Evolutionary conservation across 2,329 filamentous ascomycete genomes (phyloP), one percentile per base, ranked within the genome.

Genomic region (Trichoderma guizhouense): DNA sequence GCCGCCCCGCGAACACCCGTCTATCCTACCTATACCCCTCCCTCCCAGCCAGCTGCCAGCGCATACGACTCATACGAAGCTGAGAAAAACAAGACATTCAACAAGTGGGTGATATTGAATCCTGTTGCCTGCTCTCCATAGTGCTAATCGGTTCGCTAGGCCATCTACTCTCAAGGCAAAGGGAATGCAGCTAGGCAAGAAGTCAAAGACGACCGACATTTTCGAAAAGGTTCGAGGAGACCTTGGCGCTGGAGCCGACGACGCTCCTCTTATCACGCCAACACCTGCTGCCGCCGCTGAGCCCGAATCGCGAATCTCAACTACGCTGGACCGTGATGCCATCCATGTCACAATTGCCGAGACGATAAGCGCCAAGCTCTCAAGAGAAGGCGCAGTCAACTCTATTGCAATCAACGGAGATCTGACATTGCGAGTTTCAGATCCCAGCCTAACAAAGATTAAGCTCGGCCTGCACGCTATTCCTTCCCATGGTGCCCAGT

Each of bases 151-250:
- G 66, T 63, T 58, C 26, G 15, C n/a, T 74, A 89, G 86, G 79
- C 84, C 87, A 65, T 80, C 89, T 78, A 89, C 93, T 65, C 89
- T 91, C 72, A 94, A 97, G 84, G 94, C 94, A 78, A 99, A 99
- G 86, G 96, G 96, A 76, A 99, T 99, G 97, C 95, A 98, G 83
- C 87, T 99, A 71, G 96, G 96, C 83, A 98, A 98, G 87, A 99
- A 99, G 85, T 97, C 93, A 73, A 98, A 98, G 86, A 95, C 93
- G 26, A 97, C 93, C 34, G 95, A 97, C 81, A 97, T 98, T 87
- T 98, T 97, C 81, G 95, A 98, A 83, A 93, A 95, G 78, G 95
- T 99, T 39, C 92, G 94, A 76, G 93, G 93, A 72, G 95, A 98
- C 75, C 87, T 98, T 79, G 95, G 94, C n/a, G 88, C 91, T 47